A percentile compares a stretch with the other conserved stretches of the same genome.
These are phyloP conservation scores for Suillus luteus DNA, from an alignment of 768 basidiomycete species.

Conservation along the genomic window DNA sequence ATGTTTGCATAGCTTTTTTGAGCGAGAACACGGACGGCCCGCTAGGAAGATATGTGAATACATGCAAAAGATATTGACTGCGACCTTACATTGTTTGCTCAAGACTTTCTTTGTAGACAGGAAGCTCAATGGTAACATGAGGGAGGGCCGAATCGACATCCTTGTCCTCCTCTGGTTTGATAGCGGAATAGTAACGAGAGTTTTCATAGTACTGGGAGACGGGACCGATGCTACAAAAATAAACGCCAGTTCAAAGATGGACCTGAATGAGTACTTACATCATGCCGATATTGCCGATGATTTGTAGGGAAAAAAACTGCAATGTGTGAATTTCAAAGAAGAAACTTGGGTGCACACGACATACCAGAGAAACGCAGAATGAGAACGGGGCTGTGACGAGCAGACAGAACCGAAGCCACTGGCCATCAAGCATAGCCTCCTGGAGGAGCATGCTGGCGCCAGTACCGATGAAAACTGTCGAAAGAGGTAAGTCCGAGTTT, in stretches of 20 bases:
- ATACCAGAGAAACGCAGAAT: conserved; percentile 73
- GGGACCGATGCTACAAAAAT: conserved; percentile 62
- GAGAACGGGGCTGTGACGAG: conserved; percentile 67
- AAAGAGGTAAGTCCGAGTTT: conserved; percentile 11
- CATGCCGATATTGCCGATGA: conserved; percentile 64
- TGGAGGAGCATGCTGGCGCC: conserved; percentile 60
- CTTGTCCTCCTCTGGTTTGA: conserved; percentile 59
- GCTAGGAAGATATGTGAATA: conserved; percentile 32
- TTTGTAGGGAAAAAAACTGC: conserved; percentile 76
- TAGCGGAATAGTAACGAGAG: conserved; percentile 79
- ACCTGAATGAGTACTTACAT: conserved; percentile 46
- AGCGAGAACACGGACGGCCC: conserved; percentile 71
- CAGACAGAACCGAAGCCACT: conserved; percentile 65
- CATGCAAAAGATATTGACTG: neutral
- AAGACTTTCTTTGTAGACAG: conserved; percentile 86
- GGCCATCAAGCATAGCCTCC: conserved; percentile 69
- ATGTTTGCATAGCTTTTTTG: conserved; percentile 85
- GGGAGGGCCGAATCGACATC: conserved; percentile 66
- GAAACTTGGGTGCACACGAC: conserved; percentile 23
- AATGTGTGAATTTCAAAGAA: conserved; percentile 4
- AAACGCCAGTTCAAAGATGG: conserved; percentile 10
- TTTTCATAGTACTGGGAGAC: conserved; percentile 87
- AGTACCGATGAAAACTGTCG: conserved; percentile 66
- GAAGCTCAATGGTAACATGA: conserved; percentile 80
- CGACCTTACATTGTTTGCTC: conserved; percentile 75